phyloP scores from a whole-genome alignment of 495 filamentous ascomycete species.

The Pseudevernia furfuracea region DNA sequence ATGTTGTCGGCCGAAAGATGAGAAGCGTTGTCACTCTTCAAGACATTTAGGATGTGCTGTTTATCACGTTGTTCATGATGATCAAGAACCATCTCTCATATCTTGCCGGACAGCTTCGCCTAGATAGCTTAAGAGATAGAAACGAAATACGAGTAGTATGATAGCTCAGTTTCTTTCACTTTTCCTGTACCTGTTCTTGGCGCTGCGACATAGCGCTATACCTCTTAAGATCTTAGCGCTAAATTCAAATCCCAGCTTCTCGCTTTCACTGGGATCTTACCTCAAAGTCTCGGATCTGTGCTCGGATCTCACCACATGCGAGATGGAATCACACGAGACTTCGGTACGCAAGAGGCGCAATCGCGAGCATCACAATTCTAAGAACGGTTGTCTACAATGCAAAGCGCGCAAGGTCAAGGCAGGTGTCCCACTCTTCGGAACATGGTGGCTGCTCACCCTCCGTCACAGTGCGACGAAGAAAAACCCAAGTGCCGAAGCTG shows the following conservation, averaged over 20 bases:
- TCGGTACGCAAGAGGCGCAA: conserved; percentile 14
- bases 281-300: conserved; percentile 6
- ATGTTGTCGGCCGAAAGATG: too few relatives aligned
- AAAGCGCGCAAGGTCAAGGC: conserved; percentile 53
- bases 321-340: conserved; percentile 11
- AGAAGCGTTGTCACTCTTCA: too few relatives aligned
- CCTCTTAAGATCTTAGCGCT: background rate
- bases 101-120: too few relatives aligned
- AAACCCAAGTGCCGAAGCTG: conserved; percentile 42
- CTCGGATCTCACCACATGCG: background rate
- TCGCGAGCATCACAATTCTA: conserved; percentile 45
- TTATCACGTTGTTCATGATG: too few relatives aligned
- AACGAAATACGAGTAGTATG: too few relatives aligned
- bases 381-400: conserved; percentile 51
- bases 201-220: background rate
- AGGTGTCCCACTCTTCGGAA: conserved; percentile 6
- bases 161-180: too few relatives aligned
- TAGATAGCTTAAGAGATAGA: too few relatives aligned
- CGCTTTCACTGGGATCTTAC: too few relatives aligned
- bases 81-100: too few relatives aligned
- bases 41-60: too few relatives aligned
- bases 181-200: background rate
- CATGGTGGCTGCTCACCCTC: background rate
- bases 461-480: conserved; percentile 38
- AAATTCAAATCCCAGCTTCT: background rate